These are phyloP conservation scores for Cladophialophora carrionii DNA, from an alignment of 2,329 filamentous ascomycete genomes.

Conservation along the genomic window DNA sequence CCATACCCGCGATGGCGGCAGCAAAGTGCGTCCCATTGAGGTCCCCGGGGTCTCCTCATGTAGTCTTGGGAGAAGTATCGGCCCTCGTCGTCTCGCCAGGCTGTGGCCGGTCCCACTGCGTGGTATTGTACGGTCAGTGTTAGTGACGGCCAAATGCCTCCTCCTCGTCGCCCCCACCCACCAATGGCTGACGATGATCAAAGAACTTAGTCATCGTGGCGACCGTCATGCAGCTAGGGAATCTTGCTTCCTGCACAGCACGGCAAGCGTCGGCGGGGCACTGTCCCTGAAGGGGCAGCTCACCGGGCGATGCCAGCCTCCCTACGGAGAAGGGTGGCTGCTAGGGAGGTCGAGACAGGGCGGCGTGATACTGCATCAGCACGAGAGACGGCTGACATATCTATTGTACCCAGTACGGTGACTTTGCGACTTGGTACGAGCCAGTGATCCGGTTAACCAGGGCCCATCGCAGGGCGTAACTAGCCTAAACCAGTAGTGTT, in stretches of 20 bases:
- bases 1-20: not conserved
- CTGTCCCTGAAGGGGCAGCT: not conserved
- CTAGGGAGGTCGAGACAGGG: not conserved
- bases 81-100: not conserved
- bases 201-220: not conserved
- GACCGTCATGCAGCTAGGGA: not conserved
- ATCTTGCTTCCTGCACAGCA: not conserved
- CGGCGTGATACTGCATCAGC: not conserved
- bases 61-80: not conserved
- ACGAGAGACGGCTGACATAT: not conserved
- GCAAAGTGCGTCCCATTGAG: not conserved
- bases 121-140: not conserved
- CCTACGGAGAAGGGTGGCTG: not conserved
- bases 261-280: not conserved
- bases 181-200: not conserved
- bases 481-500: not conserved
- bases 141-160: conserved; percentile 4
- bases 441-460: not conserved
- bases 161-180: not conserved
- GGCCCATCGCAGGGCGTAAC: not conserved
- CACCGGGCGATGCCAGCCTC: not conserved
- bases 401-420: not conserved
- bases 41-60: not conserved
- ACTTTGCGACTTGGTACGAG: not conserved
- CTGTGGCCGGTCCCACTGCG: not conserved